Conservation (phyloP, 2,329 filamentous ascomycete species). For the Pseudogymnoascus sp. region DNA sequence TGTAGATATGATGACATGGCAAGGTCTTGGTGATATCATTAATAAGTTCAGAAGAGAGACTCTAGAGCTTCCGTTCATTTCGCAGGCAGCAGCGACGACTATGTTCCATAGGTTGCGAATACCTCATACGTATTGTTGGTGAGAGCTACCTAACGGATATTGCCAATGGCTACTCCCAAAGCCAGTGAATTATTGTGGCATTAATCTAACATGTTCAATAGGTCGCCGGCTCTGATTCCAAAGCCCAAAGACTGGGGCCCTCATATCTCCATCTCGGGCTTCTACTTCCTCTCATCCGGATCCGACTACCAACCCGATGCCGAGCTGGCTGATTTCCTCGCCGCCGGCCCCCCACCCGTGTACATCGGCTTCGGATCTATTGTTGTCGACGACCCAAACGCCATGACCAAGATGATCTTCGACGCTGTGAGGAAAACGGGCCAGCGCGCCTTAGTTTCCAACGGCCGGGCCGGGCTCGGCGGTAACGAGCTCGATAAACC, state of each 20-base stretch:
- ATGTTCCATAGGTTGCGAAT: conserved; percentile 69
- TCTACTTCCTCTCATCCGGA: conserved; percentile 63
- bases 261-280: conserved; percentile 65
- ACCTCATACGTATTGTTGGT: conserved; percentile 88
- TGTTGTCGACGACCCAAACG: conserved; percentile 65
- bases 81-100: conserved; percentile 75
- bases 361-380: conserved; percentile 79
- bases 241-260: conserved; percentile 67
- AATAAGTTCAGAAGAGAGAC: conserved; percentile 75
- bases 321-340: conserved; percentile 58
- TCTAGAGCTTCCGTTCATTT: conserved; percentile 70
- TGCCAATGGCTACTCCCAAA: not conserved
- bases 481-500: conserved; percentile 60
- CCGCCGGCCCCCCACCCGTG: conserved; percentile 61
- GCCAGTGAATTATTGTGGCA: not conserved
- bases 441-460: conserved; percentile 68
- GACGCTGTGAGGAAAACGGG: conserved; percentile 58
- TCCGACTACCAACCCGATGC: conserved; percentile 56
- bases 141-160: conserved; percentile 10
- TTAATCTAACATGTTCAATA: conserved; percentile 18
- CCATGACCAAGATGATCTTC: conserved; percentile 62
- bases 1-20: conserved; percentile 68
- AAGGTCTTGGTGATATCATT: conserved; percentile 79
- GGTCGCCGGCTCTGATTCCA: conserved; percentile 65
- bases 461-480: conserved; percentile 78